phyloP scores from a whole-genome alignment of 352 stramenopile genomes.

The Phytophthora melonis region DNA sequence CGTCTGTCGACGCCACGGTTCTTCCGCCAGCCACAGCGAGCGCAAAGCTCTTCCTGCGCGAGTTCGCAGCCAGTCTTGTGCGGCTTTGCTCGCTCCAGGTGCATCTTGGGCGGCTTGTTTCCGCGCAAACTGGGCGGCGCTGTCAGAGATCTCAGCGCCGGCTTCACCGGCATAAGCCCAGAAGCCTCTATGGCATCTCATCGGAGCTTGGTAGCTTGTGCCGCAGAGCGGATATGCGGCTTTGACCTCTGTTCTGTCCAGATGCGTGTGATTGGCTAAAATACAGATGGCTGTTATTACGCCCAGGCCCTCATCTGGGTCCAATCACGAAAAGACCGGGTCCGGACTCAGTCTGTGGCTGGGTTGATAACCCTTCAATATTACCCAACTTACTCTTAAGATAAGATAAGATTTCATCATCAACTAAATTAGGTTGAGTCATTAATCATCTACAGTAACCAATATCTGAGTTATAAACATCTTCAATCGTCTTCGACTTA shows the following conservation, averaged over 20 bases:
- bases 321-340: too few relatives aligned
- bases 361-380: too few relatives aligned
- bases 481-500: too few relatives aligned
- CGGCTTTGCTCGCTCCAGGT: not conserved
- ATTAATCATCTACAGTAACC: too few relatives aligned
- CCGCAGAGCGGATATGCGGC: not conserved
- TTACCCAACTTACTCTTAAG: too few relatives aligned
- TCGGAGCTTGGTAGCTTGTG: not conserved
- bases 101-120: not conserved
- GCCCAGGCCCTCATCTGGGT: too few relatives aligned
- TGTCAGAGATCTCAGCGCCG: not conserved
- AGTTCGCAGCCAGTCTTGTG: not conserved
- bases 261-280: not conserved
- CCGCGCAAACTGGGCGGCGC: not conserved
- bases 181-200: not conserved
- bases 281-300: not conserved
- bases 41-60: not conserved
- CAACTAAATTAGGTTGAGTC: too few relatives aligned
- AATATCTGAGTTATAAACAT: too few relatives aligned
- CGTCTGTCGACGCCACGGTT: not conserved
- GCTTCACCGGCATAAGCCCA: not conserved
- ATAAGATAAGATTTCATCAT: too few relatives aligned
- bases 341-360: too few relatives aligned
- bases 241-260: not conserved
- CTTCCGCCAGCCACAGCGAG: not conserved